Conservation (phyloP, 495 filamentous ascomycete species). For the Evansstolkia leycettana region DNA sequence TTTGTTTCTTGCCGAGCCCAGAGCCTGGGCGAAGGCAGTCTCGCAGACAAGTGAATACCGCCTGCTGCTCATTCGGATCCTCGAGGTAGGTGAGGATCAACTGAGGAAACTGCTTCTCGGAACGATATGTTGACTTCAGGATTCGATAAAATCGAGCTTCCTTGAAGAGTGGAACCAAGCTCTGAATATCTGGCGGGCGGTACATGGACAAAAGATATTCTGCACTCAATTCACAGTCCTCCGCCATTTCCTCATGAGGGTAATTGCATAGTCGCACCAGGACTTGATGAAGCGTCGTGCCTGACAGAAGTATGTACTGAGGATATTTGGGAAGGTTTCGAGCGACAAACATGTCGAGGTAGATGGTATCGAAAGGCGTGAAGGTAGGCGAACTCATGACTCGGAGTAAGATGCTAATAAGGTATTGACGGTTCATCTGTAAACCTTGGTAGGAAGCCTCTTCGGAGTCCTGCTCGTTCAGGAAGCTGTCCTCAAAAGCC, state of each 20-base stretch:
- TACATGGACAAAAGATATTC: conserved; percentile 93
- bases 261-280: conserved; percentile 74
- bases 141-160: conserved; percentile 86
- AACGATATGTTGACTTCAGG: conserved; percentile 74
- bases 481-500: conserved; percentile 88
- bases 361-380: conserved; percentile 71
- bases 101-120: conserved; percentile 68
- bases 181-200: conserved; percentile 69
- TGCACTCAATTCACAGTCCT: conserved; percentile 89
- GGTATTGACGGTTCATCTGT: conserved; percentile 78
- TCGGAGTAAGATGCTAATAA: conserved; percentile 79
- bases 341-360: conserved; percentile 95
- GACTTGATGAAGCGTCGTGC: conserved; percentile 69
- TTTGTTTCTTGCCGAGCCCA: conserved; percentile 60
- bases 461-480: conserved; percentile 52
- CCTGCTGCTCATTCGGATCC: conserved; percentile 60
- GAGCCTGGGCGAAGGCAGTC: conserved; percentile 65
- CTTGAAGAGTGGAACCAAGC: conserved; percentile 63
- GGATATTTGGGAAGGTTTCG: conserved; percentile 94
- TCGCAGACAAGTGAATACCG: conserved; percentile 67
- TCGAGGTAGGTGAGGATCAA: conserved; percentile 76
- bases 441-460: conserved; percentile 31
- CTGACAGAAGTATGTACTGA: conserved; percentile 84
- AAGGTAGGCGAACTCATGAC: conserved; percentile 70
- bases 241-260: conserved; percentile 66